These are phyloP conservation scores for Eutrema yunnanense DNA, from an alignment of 345 rosid genomes.

Conservation along the genomic window DNA sequence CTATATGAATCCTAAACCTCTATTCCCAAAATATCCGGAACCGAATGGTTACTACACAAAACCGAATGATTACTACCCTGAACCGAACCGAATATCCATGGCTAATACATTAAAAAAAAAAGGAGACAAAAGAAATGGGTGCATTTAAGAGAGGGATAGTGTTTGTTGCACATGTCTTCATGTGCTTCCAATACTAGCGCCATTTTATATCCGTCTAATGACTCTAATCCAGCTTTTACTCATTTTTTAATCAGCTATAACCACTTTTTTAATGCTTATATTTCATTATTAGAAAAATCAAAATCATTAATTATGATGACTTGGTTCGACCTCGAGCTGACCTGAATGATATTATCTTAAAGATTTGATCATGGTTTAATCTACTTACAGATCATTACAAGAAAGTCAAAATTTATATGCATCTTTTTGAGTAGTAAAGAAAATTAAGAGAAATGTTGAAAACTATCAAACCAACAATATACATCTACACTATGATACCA, in stretches of 20 bases:
- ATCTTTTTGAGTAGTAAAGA: no score
- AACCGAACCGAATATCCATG: no score
- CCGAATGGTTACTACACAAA: no score
- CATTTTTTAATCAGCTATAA: neutral
- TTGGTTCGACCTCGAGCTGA: slow-evolving; percentile 6
- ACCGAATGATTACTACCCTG: no score
- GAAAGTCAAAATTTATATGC: neutral
- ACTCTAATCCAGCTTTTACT: slow-evolving; percentile 16
- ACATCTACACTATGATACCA: neutral
- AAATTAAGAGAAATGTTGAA: no score
- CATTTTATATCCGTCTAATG: neutral
- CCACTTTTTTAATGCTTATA: no score
- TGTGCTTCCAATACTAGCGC: slow-evolving; percentile 23
- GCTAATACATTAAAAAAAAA: neutral
- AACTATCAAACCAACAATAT: no score
- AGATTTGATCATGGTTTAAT: neutral
- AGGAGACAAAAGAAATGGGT: slow-evolving; percentile 7
- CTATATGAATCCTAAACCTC: no score
- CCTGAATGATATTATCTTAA: neutral
- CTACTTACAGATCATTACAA: neutral
- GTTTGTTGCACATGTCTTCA: slow-evolving; percentile 25
- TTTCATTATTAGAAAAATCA: neutral
- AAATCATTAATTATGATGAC: neutral
- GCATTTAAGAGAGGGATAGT: slow-evolving; percentile 27
- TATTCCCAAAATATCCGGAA: no score